Base-by-base conservation (phyloP, 2,329 filamentous ascomycete genomes). In the Penicillium sp. region DNA sequence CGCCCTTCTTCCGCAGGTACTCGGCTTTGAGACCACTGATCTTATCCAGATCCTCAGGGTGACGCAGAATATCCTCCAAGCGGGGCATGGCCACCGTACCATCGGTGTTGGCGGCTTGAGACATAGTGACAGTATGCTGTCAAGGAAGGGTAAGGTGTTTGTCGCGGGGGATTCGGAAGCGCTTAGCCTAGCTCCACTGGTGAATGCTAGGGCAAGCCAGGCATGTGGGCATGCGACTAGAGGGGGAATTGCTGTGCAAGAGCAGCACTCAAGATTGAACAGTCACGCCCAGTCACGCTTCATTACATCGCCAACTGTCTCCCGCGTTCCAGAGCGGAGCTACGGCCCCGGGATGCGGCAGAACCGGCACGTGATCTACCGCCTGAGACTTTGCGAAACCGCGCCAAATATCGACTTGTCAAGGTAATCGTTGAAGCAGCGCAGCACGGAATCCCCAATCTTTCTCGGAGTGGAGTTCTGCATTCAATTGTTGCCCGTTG, bases 21-120 rank as follows among this genome's bases (percentile, higher is more conserved):
- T 98, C 93, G 59, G 87, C 81, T 75, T 95, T 95, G 66, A 98
- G 80, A 41, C 84, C 84, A 45, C 85, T 78, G 65, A 98, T 92
- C 78, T 96, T 97, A 76, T 98, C 93, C 60, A 98, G 84, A 73
- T 98, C 93, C 68, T 98, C 93, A 3, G 93, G 89, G 67, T 95
- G 90, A 65, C 90, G 89, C 60, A 98, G 84, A 54, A 97, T 83
- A 77, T 97, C 92, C 59, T 90, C 83, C 69, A 98, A 84, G 78
- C 91, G 91, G 8, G 72, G 74, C 69, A 88, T 82, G 41, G 81
- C 81, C 55, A 78, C 73, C 50, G 75, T 76, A 82, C 86, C 83
- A 81, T 88, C 66, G 23, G 66, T 50, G 32, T 66, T 66, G 48
- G 58, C 57, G 23, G 62, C 59, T 55, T 64, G 64, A 27, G 70